Conservation (phyloP, 305 asterid genomes). For the Fraxinus angustifolia region DNA sequence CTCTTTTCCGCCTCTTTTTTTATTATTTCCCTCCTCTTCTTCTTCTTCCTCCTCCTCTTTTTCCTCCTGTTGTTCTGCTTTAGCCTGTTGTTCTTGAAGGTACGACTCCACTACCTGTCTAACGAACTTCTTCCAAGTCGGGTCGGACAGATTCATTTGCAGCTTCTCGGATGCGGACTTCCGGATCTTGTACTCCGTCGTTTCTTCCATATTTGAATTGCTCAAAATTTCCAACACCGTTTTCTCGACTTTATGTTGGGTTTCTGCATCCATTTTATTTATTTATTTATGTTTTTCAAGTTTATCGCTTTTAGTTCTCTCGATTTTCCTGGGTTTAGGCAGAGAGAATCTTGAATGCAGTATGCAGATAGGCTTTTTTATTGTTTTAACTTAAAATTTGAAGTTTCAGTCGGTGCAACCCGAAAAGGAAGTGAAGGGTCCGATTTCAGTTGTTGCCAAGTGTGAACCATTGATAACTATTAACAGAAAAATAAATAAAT, state of each 20-base stretch:
- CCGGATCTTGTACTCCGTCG: slow-evolving; percentile 75
- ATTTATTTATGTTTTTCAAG: neutral
- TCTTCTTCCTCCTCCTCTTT: slow-evolving; percentile 10
- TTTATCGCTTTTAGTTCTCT: neutral
- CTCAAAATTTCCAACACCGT: slow-evolving; percentile 60
- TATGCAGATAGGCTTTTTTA: neutral
- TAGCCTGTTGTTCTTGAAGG: slow-evolving; percentile 47
- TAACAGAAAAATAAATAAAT: neutral
- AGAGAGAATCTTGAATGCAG: neutral
- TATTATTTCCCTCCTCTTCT: slow-evolving; percentile 25
- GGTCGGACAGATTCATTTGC: slow-evolving; percentile 61
- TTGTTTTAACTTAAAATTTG: neutral
- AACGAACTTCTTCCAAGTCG: slow-evolving; percentile 59
- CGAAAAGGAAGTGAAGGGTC: neutral
- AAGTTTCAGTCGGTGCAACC: neutral
- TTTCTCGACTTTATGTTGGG: slow-evolving; percentile 49
- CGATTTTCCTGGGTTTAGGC: neutral
- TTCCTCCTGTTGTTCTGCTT: slow-evolving; percentile 32
- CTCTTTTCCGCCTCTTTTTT: slow-evolving; percentile 44
- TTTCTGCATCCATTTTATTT: slow-evolving; percentile 52
- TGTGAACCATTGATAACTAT: neutral
- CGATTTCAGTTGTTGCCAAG: neutral
- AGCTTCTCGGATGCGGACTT: slow-evolving; percentile 73
- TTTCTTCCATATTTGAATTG: slow-evolving; percentile 66
- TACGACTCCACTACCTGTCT: slow-evolving; percentile 66